Evolutionary conservation across 2,329 filamentous ascomycete genomes (phyloP), one percentile per base, ranked within the genome.

Genomic region (Cercospora janseana): DNA sequence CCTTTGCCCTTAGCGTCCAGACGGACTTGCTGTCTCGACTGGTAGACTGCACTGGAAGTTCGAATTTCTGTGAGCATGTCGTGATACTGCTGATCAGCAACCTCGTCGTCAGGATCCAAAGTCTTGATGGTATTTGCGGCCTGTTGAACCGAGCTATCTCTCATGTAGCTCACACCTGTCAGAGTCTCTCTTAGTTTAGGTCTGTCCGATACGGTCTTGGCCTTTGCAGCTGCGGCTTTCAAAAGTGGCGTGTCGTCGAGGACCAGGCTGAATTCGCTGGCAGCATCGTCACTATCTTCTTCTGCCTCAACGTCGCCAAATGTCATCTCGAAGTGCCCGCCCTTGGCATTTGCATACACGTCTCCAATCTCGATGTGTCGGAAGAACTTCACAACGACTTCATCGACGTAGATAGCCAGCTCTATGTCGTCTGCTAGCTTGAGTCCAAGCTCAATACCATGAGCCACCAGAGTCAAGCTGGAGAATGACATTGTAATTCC

Each of bases 321-420:
- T 0, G 70, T 76, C 69, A 78, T 77, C 60, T 79, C 75, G 50
- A 60, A 66, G 53, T 75, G 65, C n/a, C 73, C 74, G 16, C 75
- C 76, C 60, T 80, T 80, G 40, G 79, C 61, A 58, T 78, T 79
- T n/a, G 71, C 75, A 58, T 74, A 79, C 8, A 78, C 74, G 52
- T 80, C 74, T 4, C 73, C 72, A 26, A 80, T 69, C n/a, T 74
- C 70, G 26, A 79, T 75, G 4, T 70, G 65, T 29, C 78, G 66
- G 55, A 79, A 77, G 0, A 80, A 63, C 2, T 65, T 66, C 15
- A 79, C 70, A 4, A 64, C 69, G 2, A 78, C 75, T 49, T 75
- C 70, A 41, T 79, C 76, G 2, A 69, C 70, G 51, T 75, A 73
- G 37, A 79, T 72, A 0, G 76, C 75, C 10, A 80, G 60, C 59